Conservation (phyloP, 2,329 filamentous ascomycete genomes). For the Penicillium decumbens region DNA sequence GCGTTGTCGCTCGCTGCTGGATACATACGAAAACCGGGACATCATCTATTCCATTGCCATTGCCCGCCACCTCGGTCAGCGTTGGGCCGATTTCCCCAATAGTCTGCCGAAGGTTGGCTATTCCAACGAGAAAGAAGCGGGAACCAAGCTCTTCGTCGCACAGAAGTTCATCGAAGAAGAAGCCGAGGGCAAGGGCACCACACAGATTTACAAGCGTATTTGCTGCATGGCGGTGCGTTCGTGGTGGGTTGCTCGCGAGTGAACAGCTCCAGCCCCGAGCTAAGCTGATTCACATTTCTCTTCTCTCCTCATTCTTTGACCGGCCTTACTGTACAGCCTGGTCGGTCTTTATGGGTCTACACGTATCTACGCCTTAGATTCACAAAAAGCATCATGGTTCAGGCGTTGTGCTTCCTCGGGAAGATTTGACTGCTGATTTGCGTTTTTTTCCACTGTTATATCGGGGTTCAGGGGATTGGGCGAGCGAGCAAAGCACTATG, state of each 20-base stretch:
- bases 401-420: constrained; percentile 17
- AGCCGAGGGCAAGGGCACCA: constrained; percentile 64
- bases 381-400: constrained; percentile 25
- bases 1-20: constrained; percentile 65
- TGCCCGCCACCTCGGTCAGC: constrained; percentile 67
- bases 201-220: constrained; percentile 66
- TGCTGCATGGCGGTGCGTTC: constrained; percentile 62
- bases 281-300: background rate
- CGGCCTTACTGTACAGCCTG: background rate
- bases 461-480: constrained; percentile 14
- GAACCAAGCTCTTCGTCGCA: constrained; percentile 63
- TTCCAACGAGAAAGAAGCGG: constrained; percentile 62
- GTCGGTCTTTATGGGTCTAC: background rate
- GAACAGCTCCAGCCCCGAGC: constrained; percentile 1
- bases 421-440: constrained; percentile 4
- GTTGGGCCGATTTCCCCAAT: constrained; percentile 57
- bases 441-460: constrained; percentile 8
- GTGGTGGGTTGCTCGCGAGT: constrained; percentile 45
- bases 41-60: constrained; percentile 86
- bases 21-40: constrained; percentile 80
- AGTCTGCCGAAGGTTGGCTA: constrained; percentile 53
- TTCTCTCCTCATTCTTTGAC: background rate
- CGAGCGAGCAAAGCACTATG: constrained; percentile 20
- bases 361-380: constrained; percentile 1
- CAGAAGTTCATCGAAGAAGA: constrained; percentile 66